A percentile compares a stretch with the other conserved stretches of the same genome.
These are phyloP conservation scores for Cutaneotrichosporon cyanovorans DNA, from an alignment of 1,284 basidiomycete genomes.

Conservation along the genomic window DNA sequence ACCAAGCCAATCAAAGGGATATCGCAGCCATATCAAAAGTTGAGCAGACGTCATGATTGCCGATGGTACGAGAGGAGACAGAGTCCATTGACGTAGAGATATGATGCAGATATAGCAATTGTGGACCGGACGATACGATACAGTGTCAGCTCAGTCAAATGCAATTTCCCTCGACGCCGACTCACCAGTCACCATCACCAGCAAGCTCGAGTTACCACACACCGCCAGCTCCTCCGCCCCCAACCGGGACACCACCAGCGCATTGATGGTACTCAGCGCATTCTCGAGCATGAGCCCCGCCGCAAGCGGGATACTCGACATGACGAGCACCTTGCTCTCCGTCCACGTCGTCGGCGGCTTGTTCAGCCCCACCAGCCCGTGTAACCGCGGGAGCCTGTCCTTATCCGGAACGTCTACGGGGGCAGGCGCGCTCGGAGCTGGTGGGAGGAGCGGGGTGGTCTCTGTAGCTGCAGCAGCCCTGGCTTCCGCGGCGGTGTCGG, in stretches of 20 bases:
- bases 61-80: too few relatives aligned
- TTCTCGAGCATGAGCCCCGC: conserved; percentile 21
- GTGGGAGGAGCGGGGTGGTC: conserved; percentile 1
- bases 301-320: conserved; percentile 7
- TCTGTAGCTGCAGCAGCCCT: too few relatives aligned
- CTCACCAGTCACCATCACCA: conserved; percentile 29
- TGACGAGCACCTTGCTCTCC: conserved; percentile 16
- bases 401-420: not conserved
- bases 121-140: not conserved
- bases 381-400: not conserved
- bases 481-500: too few relatives aligned
- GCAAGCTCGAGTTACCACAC: conserved; percentile 26
- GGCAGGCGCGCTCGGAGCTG: not conserved
- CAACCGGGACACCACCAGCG: conserved; percentile 24
- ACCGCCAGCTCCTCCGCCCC: conserved; percentile 26
- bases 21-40: too few relatives aligned
- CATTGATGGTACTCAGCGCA: conserved; percentile 20
- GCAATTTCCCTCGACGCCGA: not conserved
- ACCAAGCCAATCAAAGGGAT: too few relatives aligned
- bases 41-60: too few relatives aligned
- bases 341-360: conserved; percentile 11
- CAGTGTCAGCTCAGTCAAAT: not conserved
- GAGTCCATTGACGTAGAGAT: too few relatives aligned
- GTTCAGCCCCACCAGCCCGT: conserved; percentile 17
- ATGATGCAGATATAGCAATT: too few relatives aligned